A percentile compares a stretch with the other conserved stretches of the same genome.
phyloP scores from a whole-genome alignment of 495 filamentous ascomycete species.

The Aspergillus avenaceus region DNA sequence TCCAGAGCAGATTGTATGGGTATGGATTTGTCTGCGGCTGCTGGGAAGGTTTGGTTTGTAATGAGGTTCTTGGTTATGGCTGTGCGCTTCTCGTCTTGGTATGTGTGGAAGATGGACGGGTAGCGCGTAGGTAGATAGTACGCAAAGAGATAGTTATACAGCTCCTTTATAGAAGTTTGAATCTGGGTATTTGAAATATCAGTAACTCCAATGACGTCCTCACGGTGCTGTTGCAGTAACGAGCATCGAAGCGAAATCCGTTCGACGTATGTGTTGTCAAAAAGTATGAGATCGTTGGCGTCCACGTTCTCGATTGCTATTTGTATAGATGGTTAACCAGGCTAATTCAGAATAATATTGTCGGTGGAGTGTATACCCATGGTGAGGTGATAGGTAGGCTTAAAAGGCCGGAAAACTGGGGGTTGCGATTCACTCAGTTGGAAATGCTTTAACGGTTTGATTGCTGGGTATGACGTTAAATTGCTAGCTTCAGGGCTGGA shows the following conservation, averaged over 20 bases:
- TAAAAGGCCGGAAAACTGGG: constrained; percentile 66
- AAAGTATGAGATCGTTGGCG: constrained; percentile 53
- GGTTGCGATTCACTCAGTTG: too few relatives aligned
- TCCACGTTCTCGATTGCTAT: constrained; percentile 27
- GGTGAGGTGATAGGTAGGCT: constrained; percentile 63
- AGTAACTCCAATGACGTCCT: constrained; percentile 23
- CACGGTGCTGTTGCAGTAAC: constrained; percentile 41
- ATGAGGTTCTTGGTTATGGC: constrained; percentile 63
- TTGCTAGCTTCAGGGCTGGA: too few relatives aligned
- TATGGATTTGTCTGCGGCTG: too few relatives aligned
- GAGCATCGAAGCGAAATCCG: constrained; percentile 49
- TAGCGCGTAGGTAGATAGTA: constrained; percentile 61
- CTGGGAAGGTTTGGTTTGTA: too few relatives aligned
- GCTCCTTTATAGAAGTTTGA: constrained; percentile 53
- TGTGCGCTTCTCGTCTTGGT: constrained; percentile 23
- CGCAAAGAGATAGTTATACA: constrained; percentile 57
- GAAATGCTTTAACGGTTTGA: too few relatives aligned
- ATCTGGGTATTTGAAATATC: too few relatives aligned
- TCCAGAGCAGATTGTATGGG: too few relatives aligned
- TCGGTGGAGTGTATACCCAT: constrained; percentile 69
- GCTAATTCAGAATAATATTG: background rate
- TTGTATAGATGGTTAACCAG: too few relatives aligned
- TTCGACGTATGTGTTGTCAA: constrained; percentile 59
- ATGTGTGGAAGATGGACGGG: constrained; percentile 53
- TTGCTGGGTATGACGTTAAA: too few relatives aligned